Evolutionary conservation across 163 green algal genomes (phyloP).

Genomic region (Volvox carteri): DNA sequence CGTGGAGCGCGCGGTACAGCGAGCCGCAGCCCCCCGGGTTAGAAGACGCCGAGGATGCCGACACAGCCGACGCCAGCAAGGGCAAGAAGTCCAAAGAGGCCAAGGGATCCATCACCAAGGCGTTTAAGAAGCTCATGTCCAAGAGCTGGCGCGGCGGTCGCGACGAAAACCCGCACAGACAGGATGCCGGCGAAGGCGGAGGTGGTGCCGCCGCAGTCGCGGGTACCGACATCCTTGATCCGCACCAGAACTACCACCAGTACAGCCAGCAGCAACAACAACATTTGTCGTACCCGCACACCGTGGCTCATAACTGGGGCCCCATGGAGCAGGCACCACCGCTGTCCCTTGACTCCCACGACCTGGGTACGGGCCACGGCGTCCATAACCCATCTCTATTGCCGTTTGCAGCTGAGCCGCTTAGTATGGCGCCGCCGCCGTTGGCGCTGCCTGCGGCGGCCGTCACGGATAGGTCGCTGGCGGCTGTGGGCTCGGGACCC

Average conservation of each 20-base stretch:
- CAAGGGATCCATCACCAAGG: background rate
- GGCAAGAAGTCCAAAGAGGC: background rate
- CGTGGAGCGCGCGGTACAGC: background rate
- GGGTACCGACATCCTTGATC: background rate
- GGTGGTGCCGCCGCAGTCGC: background rate
- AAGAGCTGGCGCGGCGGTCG: conserved; percentile 22
- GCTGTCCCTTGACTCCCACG: background rate
- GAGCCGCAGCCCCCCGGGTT: background rate
- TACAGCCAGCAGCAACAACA: background rate
- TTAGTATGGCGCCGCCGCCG: background rate
- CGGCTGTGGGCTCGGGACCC: background rate
- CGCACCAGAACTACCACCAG: background rate
- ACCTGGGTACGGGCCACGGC: no score
- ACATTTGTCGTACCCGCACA: background rate
- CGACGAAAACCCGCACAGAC: background rate
- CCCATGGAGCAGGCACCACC: background rate
- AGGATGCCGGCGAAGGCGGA: background rate
- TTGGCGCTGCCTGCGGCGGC: background rate
- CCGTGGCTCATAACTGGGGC: no score
- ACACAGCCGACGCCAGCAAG: background rate
- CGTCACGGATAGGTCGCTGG: background rate
- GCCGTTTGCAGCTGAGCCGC: background rate
- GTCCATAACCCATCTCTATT: background rate
- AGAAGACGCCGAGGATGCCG: background rate
- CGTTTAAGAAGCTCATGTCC: conserved; percentile 40